Base-by-base conservation (phyloP, 495 filamentous ascomycete genomes). In the Schizothecium vesticola region DNA sequence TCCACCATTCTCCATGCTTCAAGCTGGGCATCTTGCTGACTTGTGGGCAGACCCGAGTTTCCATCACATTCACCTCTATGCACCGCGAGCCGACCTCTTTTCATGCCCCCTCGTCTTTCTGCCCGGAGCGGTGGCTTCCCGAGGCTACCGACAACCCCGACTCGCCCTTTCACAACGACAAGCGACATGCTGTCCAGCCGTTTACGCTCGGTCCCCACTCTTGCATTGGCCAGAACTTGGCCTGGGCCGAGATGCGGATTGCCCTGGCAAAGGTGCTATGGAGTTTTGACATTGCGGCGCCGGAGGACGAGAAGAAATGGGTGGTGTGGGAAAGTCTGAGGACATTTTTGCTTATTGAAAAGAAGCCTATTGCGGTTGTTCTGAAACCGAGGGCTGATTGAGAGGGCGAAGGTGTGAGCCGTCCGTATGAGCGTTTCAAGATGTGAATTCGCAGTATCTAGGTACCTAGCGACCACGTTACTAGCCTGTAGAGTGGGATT, bases 161-260 rank as follows among this genome's bases (percentile, higher is more conserved):
- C 3, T 77, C 72, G 3, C 70, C 70, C 8, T 74, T 71, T 24
- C 68, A 36, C 43, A 65, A 79, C 43, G 75, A 77, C 58, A 71
- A 74, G 21, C 71, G 70, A 43, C 67, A 78, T 5, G 77, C 69
- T 0, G 68, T 74, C 2, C 80, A 81, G 24, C 72, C 79, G 1
- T 84, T 84, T 64, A 72, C 70, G 13, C 16, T 76, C 9, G 81
- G 80, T 0, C 74, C 78, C 0, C 67, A 78, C 9, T 73, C 72
- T n/a, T 84, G 81, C 28, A 59, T 82, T 25, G 81, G 80, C 9
- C 70, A 76, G 23, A 74, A 79, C 67, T 78, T 89, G 26, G 86
- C 84, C 0, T 84, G 81, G 69, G 80, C 77, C 1, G 86, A 88
- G 70, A 82, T 86, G 77, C 76, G 83, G 1, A 66, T 88, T 2